These are phyloP conservation scores for Vaucheria bursata DNA, from an alignment of 352 stramenopile genomes.

Conservation along the genomic window DNA sequence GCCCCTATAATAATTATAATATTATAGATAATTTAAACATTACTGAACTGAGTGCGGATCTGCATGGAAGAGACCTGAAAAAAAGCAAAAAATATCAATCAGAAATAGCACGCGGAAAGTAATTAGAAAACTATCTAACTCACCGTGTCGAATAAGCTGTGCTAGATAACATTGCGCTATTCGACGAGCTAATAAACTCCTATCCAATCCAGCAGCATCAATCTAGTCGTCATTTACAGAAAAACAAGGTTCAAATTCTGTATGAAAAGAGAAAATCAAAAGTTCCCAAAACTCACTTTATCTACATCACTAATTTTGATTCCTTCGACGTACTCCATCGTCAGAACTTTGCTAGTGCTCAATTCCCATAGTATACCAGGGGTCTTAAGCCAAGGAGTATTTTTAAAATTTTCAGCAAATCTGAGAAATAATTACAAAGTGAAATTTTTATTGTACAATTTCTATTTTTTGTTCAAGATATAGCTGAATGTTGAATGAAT, in stretches of 20 bases:
- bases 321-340: slow-evolving; percentile 89
- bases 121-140: not conserved
- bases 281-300: slow-evolving; percentile 23
- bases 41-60: slow-evolving; percentile 6
- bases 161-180: slow-evolving; percentile 84
- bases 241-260: too few species aligned
- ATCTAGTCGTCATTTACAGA: too few species aligned
- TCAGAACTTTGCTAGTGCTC: slow-evolving; percentile 55
- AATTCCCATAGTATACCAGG: slow-evolving; percentile 60
- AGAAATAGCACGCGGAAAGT: too few species aligned
- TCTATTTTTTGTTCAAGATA: not conserved
- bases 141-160: slow-evolving; percentile 85
- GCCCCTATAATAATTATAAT: too few species aligned
- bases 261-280: too few species aligned
- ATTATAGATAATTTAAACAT: too few species aligned
- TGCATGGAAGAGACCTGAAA: slow-evolving; percentile 3
- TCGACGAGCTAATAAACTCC: slow-evolving; percentile 68
- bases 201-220: slow-evolving; percentile 63
- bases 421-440: not conserved
- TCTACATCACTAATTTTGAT: slow-evolving; percentile 91
- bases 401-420: slow-evolving; percentile 63
- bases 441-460: not conserved
- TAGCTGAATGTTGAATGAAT: too few species aligned
- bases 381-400: slow-evolving; percentile 61
- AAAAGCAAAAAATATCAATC: not conserved